Conservation (phyloP, 345 rosid genomes). For the Arabidopsis thaliana region TAIR10.1 NC_003074.8:8444501-8445000, state of each 20-base stretch:
- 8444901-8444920: conserved; percentile 89
- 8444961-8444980: background rate
- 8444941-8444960: conserved; percentile 7
- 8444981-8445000: conserved; percentile 8
- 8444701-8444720: background rate
- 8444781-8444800: conserved; percentile 81
- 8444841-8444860: conserved; percentile 90
- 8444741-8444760: conserved; percentile 1
- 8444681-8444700: background rate
- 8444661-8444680: background rate
- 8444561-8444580: conserved; percentile 91
- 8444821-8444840: conserved; percentile 83
- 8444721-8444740: conserved; percentile 15
- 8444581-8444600: conserved; percentile 70
- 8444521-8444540: conserved; percentile 68
- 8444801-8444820: conserved; percentile 96
- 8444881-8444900: conserved; percentile 91
- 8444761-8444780: conserved; percentile 21
- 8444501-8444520: background rate
- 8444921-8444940: conserved; percentile 38
- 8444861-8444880: conserved; percentile 91
- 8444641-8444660: background rate
- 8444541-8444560: conserved; percentile 73
- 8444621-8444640: conserved; percentile 99
- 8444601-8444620: conserved; percentile 92